Evolutionary conservation across 208 protist species (phyloP).

Genomic region (Vickermania spadyakhi): DNA sequence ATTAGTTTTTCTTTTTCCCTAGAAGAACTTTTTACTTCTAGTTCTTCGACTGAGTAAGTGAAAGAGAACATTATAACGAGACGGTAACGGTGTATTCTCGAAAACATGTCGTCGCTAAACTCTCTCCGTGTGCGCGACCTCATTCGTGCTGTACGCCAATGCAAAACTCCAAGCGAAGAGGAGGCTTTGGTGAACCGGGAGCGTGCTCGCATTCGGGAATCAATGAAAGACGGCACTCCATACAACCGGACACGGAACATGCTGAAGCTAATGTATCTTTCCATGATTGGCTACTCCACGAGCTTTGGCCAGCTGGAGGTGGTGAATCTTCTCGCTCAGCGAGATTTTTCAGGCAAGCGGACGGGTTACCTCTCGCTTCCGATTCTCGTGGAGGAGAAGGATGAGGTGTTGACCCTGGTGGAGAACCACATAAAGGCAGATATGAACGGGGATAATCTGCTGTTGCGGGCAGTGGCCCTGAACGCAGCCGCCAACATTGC

Average conservation of each 20-base stretch:
- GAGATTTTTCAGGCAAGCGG: slow-evolving; percentile 96
- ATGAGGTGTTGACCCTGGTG: slow-evolving; percentile 97
- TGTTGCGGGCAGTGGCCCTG: slow-evolving; percentile 93
- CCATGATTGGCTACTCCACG: slow-evolving; percentile 99
- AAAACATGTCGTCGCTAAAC: slow-evolving; percentile 57
- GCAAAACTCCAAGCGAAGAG: slow-evolving; percentile 97
- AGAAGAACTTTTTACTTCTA: no score
- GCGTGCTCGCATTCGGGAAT: slow-evolving; percentile 91
- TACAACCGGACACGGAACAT: slow-evolving; percentile 96
- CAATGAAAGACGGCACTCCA: slow-evolving; percentile 89
- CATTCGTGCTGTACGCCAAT: slow-evolving; percentile 94
- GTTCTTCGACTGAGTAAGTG: background rate
- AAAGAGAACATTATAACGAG: background rate
- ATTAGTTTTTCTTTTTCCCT: no score
- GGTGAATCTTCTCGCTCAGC: slow-evolving; percentile 94
- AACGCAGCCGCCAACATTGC: slow-evolving; percentile 97
- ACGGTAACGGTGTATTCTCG: background rate
- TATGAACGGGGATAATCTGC: slow-evolving; percentile 75
- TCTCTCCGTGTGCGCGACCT: slow-evolving; percentile 91
- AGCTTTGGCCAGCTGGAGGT: slow-evolving; percentile 99
- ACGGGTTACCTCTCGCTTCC: slow-evolving; percentile 96
- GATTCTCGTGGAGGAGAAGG: slow-evolving; percentile 95
- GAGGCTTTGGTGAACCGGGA: slow-evolving; percentile 94
- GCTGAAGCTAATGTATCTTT: slow-evolving; percentile 99
- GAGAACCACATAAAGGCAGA: slow-evolving; percentile 97